phyloP scores from a whole-genome alignment of 352 stramenopile genomes.

The Pythium dissotocum region DNA sequence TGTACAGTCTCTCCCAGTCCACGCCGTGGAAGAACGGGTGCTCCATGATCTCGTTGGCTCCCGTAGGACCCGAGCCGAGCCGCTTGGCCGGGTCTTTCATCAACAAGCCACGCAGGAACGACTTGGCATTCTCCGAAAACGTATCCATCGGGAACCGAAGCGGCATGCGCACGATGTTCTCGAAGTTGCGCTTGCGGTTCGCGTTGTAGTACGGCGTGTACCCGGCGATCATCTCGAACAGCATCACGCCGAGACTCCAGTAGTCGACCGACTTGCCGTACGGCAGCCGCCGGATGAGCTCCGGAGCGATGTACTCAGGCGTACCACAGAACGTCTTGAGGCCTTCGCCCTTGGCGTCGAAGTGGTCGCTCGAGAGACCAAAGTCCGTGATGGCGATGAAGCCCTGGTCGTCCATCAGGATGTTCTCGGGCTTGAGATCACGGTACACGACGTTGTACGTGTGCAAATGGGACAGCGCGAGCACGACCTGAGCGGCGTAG shows the following conservation, averaged over 20 bases:
- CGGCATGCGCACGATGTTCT: conserved; percentile 83
- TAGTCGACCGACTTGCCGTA: conserved; percentile 88
- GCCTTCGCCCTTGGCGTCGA: conserved; percentile 70
- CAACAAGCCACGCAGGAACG: conserved; percentile 70
- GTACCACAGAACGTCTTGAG: conserved; percentile 85
- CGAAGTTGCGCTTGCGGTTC: conserved; percentile 85
- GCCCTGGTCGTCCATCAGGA: conserved; percentile 80
- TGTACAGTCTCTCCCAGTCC: conserved; percentile 82
- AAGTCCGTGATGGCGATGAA: conserved; percentile 90
- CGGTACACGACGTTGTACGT: conserved; percentile 87
- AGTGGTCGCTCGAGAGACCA: conserved; percentile 78
- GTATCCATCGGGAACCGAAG: conserved; percentile 62
- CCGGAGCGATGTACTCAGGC: conserved; percentile 83
- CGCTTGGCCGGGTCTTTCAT: conserved; percentile 75
- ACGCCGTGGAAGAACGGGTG: conserved; percentile 81
- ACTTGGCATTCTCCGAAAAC: conserved; percentile 78
- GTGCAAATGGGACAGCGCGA: conserved; percentile 81
- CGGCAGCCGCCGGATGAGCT: conserved; percentile 70
- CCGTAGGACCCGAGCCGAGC: conserved; percentile 65
- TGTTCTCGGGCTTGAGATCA: conserved; percentile 87
- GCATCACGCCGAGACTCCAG: conserved; percentile 85
- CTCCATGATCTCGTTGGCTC: conserved; percentile 79
- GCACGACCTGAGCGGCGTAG: conserved; percentile 83
- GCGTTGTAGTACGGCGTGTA: conserved; percentile 80
- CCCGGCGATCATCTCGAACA: conserved; percentile 84